Conservation (phyloP, 2,329 filamentous ascomycete species). For the Pezicula neosporulosa region DNA sequence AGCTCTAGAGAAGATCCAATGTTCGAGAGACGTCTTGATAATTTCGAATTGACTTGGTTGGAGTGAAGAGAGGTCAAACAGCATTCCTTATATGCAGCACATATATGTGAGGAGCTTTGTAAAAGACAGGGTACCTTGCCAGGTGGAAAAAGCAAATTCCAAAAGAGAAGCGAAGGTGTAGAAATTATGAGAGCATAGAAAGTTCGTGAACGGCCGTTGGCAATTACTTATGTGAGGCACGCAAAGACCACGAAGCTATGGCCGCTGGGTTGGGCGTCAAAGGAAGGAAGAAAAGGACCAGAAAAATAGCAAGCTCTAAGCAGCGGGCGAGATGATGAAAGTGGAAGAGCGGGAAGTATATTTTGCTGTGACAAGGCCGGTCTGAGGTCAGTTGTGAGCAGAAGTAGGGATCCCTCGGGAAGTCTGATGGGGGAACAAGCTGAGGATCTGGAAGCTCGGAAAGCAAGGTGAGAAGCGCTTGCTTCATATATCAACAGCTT, state of each 20-base stretch:
- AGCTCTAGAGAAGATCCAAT: background rate
- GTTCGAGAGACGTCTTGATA: too few species aligned
- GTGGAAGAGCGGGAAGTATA: too few species aligned
- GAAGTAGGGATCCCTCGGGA: background rate
- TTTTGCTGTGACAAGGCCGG: background rate
- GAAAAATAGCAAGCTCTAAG: background rate
- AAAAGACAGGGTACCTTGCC: constrained; percentile 1
- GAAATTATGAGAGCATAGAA: too few species aligned
- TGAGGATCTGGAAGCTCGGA: background rate
- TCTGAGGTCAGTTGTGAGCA: background rate
- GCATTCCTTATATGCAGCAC: too few species aligned
- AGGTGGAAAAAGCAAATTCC: background rate
- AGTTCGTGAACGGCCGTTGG: too few species aligned
- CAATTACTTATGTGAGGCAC: too few species aligned
- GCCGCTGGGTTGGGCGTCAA: too few species aligned
- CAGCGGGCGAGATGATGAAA: background rate
- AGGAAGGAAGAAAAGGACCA: constrained; percentile 5
- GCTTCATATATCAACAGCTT: background rate
- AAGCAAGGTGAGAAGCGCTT: too few species aligned
- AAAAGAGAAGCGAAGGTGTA: too few species aligned
- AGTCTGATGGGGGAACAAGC: background rate
- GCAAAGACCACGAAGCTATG: too few species aligned
- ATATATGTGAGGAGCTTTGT: background rate
- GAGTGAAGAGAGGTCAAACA: too few species aligned
- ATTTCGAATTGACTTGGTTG: too few species aligned